Evolutionary conservation across 306 rosid genomes (phyloP), one percentile per base, ranked within the genome.

Genomic region (Oxytropis ochrocephala): DNA sequence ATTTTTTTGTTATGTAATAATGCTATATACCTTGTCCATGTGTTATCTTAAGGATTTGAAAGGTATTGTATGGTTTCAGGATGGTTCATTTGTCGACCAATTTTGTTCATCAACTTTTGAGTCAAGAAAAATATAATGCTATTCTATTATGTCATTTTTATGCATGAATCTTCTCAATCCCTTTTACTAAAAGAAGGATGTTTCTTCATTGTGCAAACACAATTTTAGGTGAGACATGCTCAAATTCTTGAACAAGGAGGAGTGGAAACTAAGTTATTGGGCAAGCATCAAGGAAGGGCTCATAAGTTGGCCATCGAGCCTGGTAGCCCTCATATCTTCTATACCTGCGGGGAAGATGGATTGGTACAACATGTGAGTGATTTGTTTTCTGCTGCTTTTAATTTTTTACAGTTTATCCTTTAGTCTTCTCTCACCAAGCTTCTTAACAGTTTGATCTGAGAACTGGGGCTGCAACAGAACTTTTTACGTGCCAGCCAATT

Each of bases 291-390:
- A 30, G 95, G 92, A 67, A 83, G 91, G 24, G 97, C 89, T 70
- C 99, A 94, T 85, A 94, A 91, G 81, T 74, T 94, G 83, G 97
- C 99, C 47, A 81, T 94, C 63, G 99, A 91, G 63, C 97, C 99
- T 33, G 97, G 99, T 68, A 94, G 99, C 81, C 88, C 97, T 47
- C 86, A 94, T 80, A 87, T 87, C 42, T 91, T 94, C 70, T 94
- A 82, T 64, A 85, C 92, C 19, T 94, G 99, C 7, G 99, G 97
- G n/a, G 99, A 94, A 84, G 99, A 94, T 87, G 99, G 97, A 70
- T 35, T 84, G 48, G 97, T 94, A 48, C 96, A 91, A 50, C 97
- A 88, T 81, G 99, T 94, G 73, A 87, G 99, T 84, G 57, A n/a
- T 33, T 77, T 59, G 43, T 29, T 75, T 55, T 54, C 71, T 60